Conservation (phyloP, 2,329 filamentous ascomycete genomes). For the Nigrospora oryzae region DNA sequence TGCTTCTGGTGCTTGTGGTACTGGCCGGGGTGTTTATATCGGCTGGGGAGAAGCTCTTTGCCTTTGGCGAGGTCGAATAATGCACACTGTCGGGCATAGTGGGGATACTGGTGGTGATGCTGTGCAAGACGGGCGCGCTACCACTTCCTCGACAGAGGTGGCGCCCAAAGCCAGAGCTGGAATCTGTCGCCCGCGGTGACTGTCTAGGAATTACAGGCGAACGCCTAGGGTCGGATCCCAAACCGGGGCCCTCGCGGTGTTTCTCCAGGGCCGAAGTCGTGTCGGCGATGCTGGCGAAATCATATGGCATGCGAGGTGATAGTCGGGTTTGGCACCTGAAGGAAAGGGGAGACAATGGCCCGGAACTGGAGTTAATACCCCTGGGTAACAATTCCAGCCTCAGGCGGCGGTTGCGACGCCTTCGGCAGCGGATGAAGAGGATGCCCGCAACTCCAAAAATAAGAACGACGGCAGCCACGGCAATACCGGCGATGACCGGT, state of each 20-base stretch:
- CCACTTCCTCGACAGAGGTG: slow-evolving; percentile 2
- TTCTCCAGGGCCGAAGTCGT: slow-evolving; percentile 20
- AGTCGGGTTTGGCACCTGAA: slow-evolving; percentile 42
- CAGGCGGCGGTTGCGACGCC: slow-evolving; percentile 27
- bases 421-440: slow-evolving; percentile 36
- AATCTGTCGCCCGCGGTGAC: background rate
- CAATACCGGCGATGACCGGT: slow-evolving; percentile 34
- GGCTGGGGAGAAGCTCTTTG: slow-evolving; percentile 16
- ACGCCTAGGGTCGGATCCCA: too few relatives aligned
- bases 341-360: slow-evolving; percentile 33
- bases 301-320: slow-evolving; percentile 27
- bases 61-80: slow-evolving; percentile 20
- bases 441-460: slow-evolving; percentile 28
- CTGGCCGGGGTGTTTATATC: slow-evolving; percentile 16
- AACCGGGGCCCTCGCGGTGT: background rate
- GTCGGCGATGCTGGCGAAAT: slow-evolving; percentile 18
- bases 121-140: slow-evolving; percentile 11
- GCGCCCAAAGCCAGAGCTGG: slow-evolving; percentile 8
- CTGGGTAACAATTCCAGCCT: slow-evolving; percentile 14
- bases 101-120: slow-evolving; percentile 15
- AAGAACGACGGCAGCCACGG: slow-evolving; percentile 26
- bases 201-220: too few relatives aligned
- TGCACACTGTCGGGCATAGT: slow-evolving; percentile 18
- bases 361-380: slow-evolving; percentile 12
- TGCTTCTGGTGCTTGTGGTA: slow-evolving; percentile 20